Conservation (phyloP, 2,329 filamentous ascomycete species). For the Grosmannia clavigera region DNA sequence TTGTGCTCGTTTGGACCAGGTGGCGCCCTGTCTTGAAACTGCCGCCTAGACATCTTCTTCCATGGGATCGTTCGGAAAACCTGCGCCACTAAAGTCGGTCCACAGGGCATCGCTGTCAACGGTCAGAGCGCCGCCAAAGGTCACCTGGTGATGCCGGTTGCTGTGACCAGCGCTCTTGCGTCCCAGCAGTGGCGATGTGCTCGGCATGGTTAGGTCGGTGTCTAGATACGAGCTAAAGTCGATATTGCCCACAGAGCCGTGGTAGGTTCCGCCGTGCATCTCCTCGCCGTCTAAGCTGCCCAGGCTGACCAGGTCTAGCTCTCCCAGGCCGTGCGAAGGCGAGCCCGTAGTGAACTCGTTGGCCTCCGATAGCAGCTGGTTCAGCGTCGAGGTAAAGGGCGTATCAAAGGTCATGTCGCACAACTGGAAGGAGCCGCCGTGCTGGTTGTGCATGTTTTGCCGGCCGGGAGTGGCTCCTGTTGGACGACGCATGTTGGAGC, state of each 20-base stretch:
- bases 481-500: slow-evolving; percentile 26
- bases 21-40: no score
- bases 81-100: slow-evolving; percentile 11
- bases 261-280: slow-evolving; percentile 14
- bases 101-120: slow-evolving; percentile 15
- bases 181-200: slow-evolving; percentile 31
- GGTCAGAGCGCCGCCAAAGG: slow-evolving; percentile 14
- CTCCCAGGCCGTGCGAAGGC: slow-evolving; percentile 24
- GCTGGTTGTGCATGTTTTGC: slow-evolving; percentile 15
- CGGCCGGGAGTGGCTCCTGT: slow-evolving; percentile 3
- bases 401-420: slow-evolving; percentile 31
- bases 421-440: slow-evolving; percentile 19
- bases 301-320: slow-evolving; percentile 30
- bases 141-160: slow-evolving; percentile 3
- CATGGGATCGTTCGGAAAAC: slow-evolving; percentile 1
- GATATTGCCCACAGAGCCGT: slow-evolving; percentile 16
- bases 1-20: background rate
- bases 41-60: background rate
- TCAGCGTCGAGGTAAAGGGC: slow-evolving; percentile 50
- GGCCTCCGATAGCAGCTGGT: slow-evolving; percentile 48
- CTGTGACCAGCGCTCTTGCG: slow-evolving; percentile 6
- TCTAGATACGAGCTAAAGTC: slow-evolving; percentile 37
- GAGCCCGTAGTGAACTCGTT: slow-evolving; percentile 30
- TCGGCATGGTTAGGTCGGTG: slow-evolving; percentile 34
- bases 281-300: slow-evolving; percentile 26